phyloP scores from a whole-genome alignment of 2,329 filamentous ascomycete genomes.

The Pseudogymnoascus sp. region DNA sequence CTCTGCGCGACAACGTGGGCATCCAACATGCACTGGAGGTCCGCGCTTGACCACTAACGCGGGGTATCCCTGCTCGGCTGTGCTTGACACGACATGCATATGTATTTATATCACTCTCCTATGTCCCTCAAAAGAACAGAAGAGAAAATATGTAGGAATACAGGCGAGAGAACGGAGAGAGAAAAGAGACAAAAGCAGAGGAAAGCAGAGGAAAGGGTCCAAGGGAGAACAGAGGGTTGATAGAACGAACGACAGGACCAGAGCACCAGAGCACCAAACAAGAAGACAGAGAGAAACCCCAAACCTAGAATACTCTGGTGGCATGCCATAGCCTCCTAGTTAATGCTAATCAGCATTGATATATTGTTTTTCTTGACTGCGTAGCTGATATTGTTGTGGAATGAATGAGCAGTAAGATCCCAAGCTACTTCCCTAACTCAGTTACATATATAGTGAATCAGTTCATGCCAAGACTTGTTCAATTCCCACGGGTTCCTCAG shows the following conservation, averaged over 20 bases:
- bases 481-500: background rate
- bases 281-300: background rate
- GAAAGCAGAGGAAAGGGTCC: too few species aligned
- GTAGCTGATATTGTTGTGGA: background rate
- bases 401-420: background rate
- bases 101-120: background rate
- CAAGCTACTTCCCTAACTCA: background rate
- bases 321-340: background rate
- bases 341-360: background rate
- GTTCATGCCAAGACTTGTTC: background rate
- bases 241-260: background rate
- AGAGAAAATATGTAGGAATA: background rate
- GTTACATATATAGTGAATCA: background rate
- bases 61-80: background rate
- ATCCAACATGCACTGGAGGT: background rate
- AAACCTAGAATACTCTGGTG: background rate
- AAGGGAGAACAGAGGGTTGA: background rate
- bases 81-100: background rate
- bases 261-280: background rate
- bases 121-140: background rate
- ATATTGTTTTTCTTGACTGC: background rate
- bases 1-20: background rate
- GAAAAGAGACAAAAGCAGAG: background rate
- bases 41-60: background rate
- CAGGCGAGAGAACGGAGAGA: background rate